Evolutionary conservation across 257 asterid genomes (phyloP).

Genomic region (Primulina eburnea): DNA sequence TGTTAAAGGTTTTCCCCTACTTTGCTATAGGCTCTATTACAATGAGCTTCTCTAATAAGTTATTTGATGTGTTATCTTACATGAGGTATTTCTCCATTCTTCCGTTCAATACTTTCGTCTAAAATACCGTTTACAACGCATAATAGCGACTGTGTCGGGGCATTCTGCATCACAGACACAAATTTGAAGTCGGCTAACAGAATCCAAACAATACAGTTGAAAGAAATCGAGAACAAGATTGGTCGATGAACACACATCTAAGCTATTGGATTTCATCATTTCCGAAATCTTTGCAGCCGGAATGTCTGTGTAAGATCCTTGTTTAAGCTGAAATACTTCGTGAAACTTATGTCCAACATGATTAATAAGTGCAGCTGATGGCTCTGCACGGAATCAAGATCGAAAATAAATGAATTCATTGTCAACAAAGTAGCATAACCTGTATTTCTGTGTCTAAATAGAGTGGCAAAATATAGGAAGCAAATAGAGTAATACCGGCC

Average conservation of each 20-base stretch:
- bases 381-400: constrained; percentile 29
- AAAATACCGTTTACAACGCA: constrained; percentile 77
- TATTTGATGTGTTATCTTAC: constrained; percentile 36
- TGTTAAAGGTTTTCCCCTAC: background rate
- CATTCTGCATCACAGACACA: constrained; percentile 54
- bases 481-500: constrained; percentile 40
- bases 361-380: constrained; percentile 45
- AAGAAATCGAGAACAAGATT: constrained; percentile 3
- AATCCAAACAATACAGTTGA: constrained; percentile 6
- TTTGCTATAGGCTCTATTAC: background rate
- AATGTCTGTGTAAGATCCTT: constrained; percentile 69
- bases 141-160: constrained; percentile 89
- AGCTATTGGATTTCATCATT: constrained; percentile 88
- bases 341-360: constrained; percentile 68
- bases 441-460: background rate
- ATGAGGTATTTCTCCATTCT: constrained; percentile 85
- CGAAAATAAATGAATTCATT: background rate
- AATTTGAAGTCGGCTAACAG: constrained; percentile 1
- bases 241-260: constrained; percentile 59
- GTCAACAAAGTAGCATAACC: background rate
- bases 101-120: constrained; percentile 80
- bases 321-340: constrained; percentile 80
- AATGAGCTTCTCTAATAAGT: background rate
- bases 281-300: constrained; percentile 73
- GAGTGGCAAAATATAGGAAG: background rate